Evolutionary conservation across 805 yeast genomes (phyloP).

Genomic region (Teunomyces tritomae): DNA sequence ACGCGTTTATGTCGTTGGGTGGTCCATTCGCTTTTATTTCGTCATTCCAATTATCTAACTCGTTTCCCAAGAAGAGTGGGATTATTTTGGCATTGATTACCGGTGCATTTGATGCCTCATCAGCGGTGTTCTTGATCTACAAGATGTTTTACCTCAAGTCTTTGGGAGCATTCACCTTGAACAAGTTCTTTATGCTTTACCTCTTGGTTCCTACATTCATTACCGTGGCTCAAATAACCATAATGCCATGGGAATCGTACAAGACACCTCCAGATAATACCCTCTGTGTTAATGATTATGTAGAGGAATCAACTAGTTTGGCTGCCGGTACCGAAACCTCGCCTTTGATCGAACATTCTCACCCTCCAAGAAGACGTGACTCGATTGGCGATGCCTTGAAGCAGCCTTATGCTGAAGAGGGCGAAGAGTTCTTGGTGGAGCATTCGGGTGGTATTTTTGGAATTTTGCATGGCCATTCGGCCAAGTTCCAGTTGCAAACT

Average conservation of each 20-base stretch:
- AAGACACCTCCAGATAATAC: slow-evolving; percentile 30
- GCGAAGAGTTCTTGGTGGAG: slow-evolving; percentile 35
- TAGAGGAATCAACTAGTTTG: not conserved
- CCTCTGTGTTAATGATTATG: slow-evolving; percentile 18
- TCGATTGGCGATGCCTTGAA: slow-evolving; percentile 58
- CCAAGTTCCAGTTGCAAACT: slow-evolving; percentile 47
- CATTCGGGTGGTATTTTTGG: slow-evolving; percentile 50
- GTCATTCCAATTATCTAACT: slow-evolving; percentile 54
- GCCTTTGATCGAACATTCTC: not conserved
- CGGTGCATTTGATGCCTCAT: slow-evolving; percentile 59
- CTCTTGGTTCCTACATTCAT: slow-evolving; percentile 50
- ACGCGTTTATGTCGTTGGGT: slow-evolving; percentile 52
- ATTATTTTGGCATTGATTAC: slow-evolving; percentile 51
- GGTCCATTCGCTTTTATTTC: slow-evolving; percentile 59
- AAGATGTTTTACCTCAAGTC: slow-evolving; percentile 36
- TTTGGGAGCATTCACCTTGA: slow-evolving; percentile 35
- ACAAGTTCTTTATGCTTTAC: slow-evolving; percentile 46
- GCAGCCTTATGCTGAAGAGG: slow-evolving; percentile 52
- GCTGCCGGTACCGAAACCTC: slow-evolving; percentile 3
- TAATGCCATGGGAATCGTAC: slow-evolving; percentile 53
- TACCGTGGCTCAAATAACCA: slow-evolving; percentile 39
- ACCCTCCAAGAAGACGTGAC: slow-evolving; percentile 38
- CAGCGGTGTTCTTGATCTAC: slow-evolving; percentile 52
- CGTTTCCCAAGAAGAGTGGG: slow-evolving; percentile 55
- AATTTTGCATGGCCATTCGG: slow-evolving; percentile 51